A percentile compares a stretch with the other conserved stretches of the same genome.
phyloP scores from a whole-genome alignment of 129 eudicot species.

The Logfia minima region DNA sequence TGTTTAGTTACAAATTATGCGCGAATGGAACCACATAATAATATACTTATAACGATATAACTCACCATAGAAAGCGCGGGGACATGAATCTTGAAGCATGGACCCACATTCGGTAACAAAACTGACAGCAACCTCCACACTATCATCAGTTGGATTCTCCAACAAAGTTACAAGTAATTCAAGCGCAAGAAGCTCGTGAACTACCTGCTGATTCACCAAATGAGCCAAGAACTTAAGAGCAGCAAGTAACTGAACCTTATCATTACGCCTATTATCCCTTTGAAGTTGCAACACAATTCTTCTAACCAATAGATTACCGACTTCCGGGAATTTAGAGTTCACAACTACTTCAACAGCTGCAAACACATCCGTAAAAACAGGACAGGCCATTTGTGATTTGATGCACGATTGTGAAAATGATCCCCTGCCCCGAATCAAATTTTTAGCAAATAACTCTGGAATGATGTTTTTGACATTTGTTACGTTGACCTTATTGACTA shows the following conservation, averaged over 20 bases:
- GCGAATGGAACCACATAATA: too few relatives aligned
- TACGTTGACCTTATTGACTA: conserved; percentile 87
- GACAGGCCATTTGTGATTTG: conserved; percentile 97
- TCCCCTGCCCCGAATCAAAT: conserved; percentile 81
- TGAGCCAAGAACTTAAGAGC: conserved; percentile 93
- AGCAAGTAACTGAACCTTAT: conserved; percentile 79
- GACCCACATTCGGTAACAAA: conserved; percentile 94
- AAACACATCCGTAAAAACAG: conserved; percentile 88
- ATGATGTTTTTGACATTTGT: conserved; percentile 77
- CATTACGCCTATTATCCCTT: conserved; percentile 80
- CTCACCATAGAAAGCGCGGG: conserved; percentile 86
- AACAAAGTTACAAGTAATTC: conserved; percentile 72
- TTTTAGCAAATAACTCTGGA: conserved; percentile 75
- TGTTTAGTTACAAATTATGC: too few relatives aligned
- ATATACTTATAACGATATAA: neutral
- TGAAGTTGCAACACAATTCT: conserved; percentile 81
- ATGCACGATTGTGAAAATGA: conserved; percentile 84
- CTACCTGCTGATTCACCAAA: conserved; percentile 90
- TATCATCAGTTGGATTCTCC: conserved; percentile 92
- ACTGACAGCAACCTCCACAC: conserved; percentile 96
- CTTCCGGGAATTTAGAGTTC: conserved; percentile 82
- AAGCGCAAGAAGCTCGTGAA: conserved; percentile 88
- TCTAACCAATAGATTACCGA: conserved; percentile 74
- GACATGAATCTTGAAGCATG: conserved; percentile 82
- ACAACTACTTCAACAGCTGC: conserved; percentile 91